Base-by-base conservation (phyloP, 345 rosid species). In the Lepidium sativum region DNA sequence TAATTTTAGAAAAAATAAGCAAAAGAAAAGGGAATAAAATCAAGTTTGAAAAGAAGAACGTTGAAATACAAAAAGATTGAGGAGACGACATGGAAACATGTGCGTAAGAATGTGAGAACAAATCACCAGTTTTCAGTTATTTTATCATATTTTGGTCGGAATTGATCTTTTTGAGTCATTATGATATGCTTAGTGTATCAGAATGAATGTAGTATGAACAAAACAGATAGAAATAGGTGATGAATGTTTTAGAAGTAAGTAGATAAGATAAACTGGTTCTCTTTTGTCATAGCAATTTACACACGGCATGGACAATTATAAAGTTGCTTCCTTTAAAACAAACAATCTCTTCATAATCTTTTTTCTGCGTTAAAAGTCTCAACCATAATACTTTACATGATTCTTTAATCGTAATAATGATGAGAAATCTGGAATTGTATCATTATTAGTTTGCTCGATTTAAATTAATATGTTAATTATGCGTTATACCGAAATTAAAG, bases 1-100 rank as follows among this genome's bases (percentile, higher is more conserved):
- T n/a, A n/a, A n/a, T n/a, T n/a, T n/a, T n/a, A n/a, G n/a, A n/a
- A n/a, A n/a, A n/a, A n/a, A n/a, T n/a, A 20, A 20, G 21, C 1
- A 20, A 20, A 20, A 20, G 1, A 20, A 20, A 20, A 20, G 21
- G 21, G 2, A 20, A 20, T n/a, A n/a, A n/a, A n/a, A n/a, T n/a
- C n/a, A n/a, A 23, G 21, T 38, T 39, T 17, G 20, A 27, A 41
- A 54, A 20, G 4, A 44, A 44, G 54, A 54, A 12, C 9, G 54
- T 55, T 55, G 48, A 55, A 67, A 34, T 55, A 29, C 55, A n/a
- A n/a, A 37, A 35, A 23, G 29, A 54, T 21, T 54, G 44, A 34
- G 63, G 63, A 67, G 15, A 56, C 27, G 63, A 54, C 29, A 16
- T 44, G 47, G 25, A 66, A 66, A 66, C 70, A 66, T 67, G 71